Evolutionary conservation across 2,329 filamentous ascomycete genomes (phyloP).

Genomic region (Coniosporium uncinatum): DNA sequence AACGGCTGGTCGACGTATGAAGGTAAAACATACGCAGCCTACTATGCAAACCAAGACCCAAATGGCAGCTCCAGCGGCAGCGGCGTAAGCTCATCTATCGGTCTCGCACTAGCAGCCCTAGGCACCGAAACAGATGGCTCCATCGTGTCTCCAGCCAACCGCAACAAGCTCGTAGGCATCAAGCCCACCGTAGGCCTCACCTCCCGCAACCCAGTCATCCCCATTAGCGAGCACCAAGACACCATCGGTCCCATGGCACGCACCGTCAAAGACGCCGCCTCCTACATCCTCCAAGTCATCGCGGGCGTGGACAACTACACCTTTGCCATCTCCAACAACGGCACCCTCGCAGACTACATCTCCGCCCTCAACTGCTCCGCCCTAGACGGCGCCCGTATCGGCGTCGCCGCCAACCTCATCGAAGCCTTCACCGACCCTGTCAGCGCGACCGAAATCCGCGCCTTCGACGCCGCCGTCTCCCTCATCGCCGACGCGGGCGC

Average conservation of each 20-base stretch:
- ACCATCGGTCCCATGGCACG: conserved; percentile 52
- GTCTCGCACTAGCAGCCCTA: conserved; percentile 51
- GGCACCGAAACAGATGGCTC: conserved; percentile 62
- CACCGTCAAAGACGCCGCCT: conserved; percentile 52
- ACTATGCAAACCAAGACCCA: conserved; percentile 56
- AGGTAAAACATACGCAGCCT: conserved; percentile 56
- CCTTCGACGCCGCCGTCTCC: conserved; percentile 50
- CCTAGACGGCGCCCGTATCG: conserved; percentile 54
- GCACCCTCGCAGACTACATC: conserved; percentile 52
- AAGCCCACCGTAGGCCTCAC: conserved; percentile 58
- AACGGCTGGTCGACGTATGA: conserved; percentile 62
- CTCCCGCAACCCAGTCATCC: conserved; percentile 56
- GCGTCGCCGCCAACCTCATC: conserved; percentile 56
- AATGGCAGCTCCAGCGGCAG: conserved; percentile 54
- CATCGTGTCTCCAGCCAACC: conserved; percentile 49
- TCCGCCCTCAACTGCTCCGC: conserved; percentile 47
- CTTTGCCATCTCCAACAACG: conserved; percentile 47
- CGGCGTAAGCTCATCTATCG: conserved; percentile 52
- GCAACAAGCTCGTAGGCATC: conserved; percentile 61
- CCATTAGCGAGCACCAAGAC: conserved; percentile 53
- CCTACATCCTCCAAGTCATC: conserved; percentile 53
- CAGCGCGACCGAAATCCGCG: conserved; percentile 36
- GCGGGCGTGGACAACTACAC: conserved; percentile 53
- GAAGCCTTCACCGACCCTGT: conserved; percentile 20
- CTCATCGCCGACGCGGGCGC: conserved; percentile 51